phyloP scores from a whole-genome alignment of 2,329 filamentous ascomycete genomes.

The Hypoxylon sp. region DNA sequence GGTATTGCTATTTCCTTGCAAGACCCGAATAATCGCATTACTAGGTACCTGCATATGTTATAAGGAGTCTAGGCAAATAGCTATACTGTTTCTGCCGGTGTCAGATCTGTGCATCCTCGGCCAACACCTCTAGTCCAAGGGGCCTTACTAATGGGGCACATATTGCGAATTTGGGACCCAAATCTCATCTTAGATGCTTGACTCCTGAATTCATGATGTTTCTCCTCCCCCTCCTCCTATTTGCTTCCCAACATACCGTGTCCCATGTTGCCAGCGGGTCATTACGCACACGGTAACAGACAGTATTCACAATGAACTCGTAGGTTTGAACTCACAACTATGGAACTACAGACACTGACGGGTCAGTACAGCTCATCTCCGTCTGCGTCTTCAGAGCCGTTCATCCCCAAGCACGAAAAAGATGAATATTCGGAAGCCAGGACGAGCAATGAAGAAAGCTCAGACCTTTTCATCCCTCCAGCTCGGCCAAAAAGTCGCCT shows the following conservation, averaged over 20 bases:
- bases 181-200: constrained; percentile 2
- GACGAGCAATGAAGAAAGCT: constrained; percentile 8
- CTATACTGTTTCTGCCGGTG: not conserved
- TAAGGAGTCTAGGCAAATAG: not conserved
- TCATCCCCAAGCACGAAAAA: not conserved
- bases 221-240: not conserved
- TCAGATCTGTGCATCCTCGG: not conserved
- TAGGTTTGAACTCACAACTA: not conserved
- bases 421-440: constrained; percentile 9
- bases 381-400: constrained; percentile 7
- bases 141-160: not conserved
- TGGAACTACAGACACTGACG: not conserved
- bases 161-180: not conserved
- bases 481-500: constrained; percentile 2
- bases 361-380: not conserved
- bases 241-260: not conserved
- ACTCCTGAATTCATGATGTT: not conserved
- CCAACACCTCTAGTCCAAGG: not conserved
- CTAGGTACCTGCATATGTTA: not conserved
- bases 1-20: not conserved
- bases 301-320: not conserved
- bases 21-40: constrained; percentile 2
- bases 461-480: not conserved
- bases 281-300: not conserved
- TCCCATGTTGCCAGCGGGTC: not conserved